phyloP scores from a whole-genome alignment of 768 basidiomycete genomes.

The Strobilomyces confusus region DNA sequence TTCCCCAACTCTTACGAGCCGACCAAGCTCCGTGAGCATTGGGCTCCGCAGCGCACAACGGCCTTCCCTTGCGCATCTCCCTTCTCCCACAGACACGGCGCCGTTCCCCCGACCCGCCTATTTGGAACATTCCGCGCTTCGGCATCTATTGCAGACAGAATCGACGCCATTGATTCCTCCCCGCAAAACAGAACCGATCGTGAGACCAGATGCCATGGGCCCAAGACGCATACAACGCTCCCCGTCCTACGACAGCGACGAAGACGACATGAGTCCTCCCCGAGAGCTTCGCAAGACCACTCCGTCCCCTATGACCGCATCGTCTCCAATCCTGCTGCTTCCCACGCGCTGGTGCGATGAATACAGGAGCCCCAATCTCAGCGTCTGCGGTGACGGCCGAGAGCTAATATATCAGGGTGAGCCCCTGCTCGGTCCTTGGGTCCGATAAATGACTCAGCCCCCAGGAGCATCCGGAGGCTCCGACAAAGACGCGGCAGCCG shows the following conservation, averaged over 20 bases:
- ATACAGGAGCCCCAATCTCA: slow-evolving; percentile 54
- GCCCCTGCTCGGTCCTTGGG: slow-evolving; percentile 10
- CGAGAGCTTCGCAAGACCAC: slow-evolving; percentile 33
- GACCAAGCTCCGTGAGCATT: slow-evolving; percentile 38
- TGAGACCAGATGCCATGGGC: slow-evolving; percentile 19
- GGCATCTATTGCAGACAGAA: slow-evolving; percentile 62
- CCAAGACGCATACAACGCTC: slow-evolving; percentile 33
- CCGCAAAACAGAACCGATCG: slow-evolving; percentile 35
- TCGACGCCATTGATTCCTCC: slow-evolving; percentile 33
- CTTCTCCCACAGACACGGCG: slow-evolving; percentile 27
- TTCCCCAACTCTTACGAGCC: slow-evolving; percentile 46
- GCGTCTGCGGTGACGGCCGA: slow-evolving; percentile 64
- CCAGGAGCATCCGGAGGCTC: slow-evolving; percentile 51
- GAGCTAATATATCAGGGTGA: slow-evolving; percentile 70
- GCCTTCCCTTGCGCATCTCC: slow-evolving; percentile 29
- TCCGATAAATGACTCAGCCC: slow-evolving; percentile 4
- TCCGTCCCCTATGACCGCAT: slow-evolving; percentile 15
- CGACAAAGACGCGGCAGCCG: slow-evolving; percentile 82
- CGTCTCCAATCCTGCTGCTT: slow-evolving; percentile 47
- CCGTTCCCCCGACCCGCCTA: slow-evolving; percentile 68
- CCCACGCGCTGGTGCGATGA: slow-evolving; percentile 81
- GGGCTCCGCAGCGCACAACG: slow-evolving; percentile 22
- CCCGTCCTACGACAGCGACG: slow-evolving; percentile 58
- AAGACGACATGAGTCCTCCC: slow-evolving; percentile 57
- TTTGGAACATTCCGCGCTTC: slow-evolving; percentile 71